Conservation (phyloP, 1,139 yeast species). For the Candida tunisiensis region DNA sequence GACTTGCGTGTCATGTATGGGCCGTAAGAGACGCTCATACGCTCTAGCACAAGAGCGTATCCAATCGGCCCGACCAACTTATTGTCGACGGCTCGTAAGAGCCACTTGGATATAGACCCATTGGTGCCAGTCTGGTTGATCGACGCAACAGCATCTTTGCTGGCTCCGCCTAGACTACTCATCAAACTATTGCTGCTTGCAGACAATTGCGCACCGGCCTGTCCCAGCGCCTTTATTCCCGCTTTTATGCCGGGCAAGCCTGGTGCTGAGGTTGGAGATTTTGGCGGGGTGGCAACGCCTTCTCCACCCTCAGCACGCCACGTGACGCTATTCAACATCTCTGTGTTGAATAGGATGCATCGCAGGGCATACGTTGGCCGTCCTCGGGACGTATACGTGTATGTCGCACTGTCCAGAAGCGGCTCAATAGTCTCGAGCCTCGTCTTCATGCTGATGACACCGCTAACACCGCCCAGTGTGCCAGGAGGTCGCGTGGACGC, state of each 20-base stretch:
- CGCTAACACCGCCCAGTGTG: too few relatives aligned
- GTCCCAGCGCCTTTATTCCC: too few relatives aligned
- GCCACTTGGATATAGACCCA: constrained; percentile 20
- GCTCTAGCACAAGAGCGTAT: constrained; percentile 30
- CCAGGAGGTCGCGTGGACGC: background rate
- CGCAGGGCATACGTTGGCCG: constrained; percentile 46
- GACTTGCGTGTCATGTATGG: constrained; percentile 38
- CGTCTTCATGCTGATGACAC: constrained; percentile 33
- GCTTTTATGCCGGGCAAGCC: too few relatives aligned
- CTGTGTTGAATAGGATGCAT: constrained; percentile 22
- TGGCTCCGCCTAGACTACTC: too few relatives aligned
- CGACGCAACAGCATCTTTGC: too few relatives aligned
- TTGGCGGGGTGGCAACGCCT: constrained; percentile 16
- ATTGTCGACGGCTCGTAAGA: constrained; percentile 19
- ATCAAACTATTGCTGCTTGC: too few relatives aligned
- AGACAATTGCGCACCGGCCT: too few relatives aligned
- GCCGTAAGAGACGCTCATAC: constrained; percentile 28
- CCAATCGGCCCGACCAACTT: constrained; percentile 21
- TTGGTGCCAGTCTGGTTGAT: too few relatives aligned
- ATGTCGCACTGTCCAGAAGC: constrained; percentile 48
- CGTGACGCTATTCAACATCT: constrained; percentile 16
- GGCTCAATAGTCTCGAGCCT: constrained; percentile 49
- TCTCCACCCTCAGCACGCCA: constrained; percentile 17
- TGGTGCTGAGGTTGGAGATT: too few relatives aligned
- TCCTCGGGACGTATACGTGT: constrained; percentile 44